Evolutionary conservation across 208 protist species (phyloP).

Genomic region (Sergeia podlipaevii): DNA sequence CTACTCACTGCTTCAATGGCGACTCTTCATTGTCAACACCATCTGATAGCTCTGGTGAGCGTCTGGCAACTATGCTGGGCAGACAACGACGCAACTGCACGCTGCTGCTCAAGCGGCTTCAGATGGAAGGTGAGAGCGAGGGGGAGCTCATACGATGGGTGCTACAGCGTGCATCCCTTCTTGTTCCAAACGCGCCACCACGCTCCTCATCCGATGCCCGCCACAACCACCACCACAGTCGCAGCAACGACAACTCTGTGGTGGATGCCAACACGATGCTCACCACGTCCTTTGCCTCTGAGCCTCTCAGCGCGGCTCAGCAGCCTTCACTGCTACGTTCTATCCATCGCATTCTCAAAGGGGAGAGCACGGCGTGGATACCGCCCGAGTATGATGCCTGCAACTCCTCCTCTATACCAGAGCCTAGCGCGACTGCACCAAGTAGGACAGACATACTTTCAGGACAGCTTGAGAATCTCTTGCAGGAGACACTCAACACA

Average conservation of each 20-base stretch:
- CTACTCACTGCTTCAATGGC: background rate
- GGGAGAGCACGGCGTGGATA: constrained; percentile 7
- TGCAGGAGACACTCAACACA: too few relatives aligned
- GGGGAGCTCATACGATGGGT: constrained; percentile 53
- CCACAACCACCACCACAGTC: too few relatives aligned
- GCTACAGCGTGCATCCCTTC: constrained; percentile 30
- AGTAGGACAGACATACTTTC: too few relatives aligned
- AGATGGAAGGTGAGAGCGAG: constrained; percentile 28
- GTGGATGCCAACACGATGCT: too few relatives aligned
- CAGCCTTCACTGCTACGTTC: constrained; percentile 32
- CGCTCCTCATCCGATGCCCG: too few relatives aligned
- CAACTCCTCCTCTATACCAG: too few relatives aligned
- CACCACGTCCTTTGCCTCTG: too few relatives aligned
- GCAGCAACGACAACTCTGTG: too few relatives aligned
- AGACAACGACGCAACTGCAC: constrained; percentile 33
- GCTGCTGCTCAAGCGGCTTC: constrained; percentile 27
- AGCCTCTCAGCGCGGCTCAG: constrained; percentile 20
- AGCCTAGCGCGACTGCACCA: too few relatives aligned
- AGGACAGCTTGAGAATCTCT: too few relatives aligned
- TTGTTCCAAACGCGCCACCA: too few relatives aligned
- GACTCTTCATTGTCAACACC: background rate
- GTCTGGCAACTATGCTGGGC: constrained; percentile 11
- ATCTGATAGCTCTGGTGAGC: background rate
- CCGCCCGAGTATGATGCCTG: constrained; percentile 5
- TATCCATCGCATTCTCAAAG: constrained; percentile 18